Evolutionary conservation across 768 basidiomycete species (phyloP).

Genomic region (Russula lepida): DNA sequence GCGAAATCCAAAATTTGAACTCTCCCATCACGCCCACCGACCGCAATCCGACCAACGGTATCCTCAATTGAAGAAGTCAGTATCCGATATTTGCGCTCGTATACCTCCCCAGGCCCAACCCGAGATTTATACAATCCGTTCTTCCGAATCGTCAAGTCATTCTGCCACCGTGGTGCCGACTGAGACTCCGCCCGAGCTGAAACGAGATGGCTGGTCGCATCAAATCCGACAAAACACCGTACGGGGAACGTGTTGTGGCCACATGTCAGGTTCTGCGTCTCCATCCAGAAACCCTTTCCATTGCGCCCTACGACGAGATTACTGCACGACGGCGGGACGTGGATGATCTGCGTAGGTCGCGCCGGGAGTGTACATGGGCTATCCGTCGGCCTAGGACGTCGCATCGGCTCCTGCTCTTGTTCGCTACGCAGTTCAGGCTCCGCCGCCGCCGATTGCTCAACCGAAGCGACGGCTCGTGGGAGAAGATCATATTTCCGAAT

Average conservation of each 20-base stretch:
- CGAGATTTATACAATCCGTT: conserved; percentile 26
- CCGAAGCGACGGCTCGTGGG: conserved; percentile 19
- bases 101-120: conserved; percentile 28
- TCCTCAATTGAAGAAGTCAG: conserved; percentile 28
- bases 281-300: conserved; percentile 32
- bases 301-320: conserved; percentile 25
- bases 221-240: conserved; percentile 29
- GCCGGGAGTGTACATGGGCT: conserved; percentile 26
- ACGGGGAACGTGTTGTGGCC: conserved; percentile 26
- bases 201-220: conserved; percentile 18
- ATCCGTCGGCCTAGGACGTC: not conserved
- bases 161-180: conserved; percentile 11
- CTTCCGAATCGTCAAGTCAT: conserved; percentile 23
- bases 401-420: not conserved
- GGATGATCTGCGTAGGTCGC: conserved; percentile 20
- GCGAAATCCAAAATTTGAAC: conserved; percentile 30
- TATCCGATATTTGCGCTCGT: conserved; percentile 27
- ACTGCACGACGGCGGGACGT: conserved; percentile 27
- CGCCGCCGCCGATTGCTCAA: not conserved
- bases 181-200: conserved; percentile 11
- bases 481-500: conserved; percentile 28
- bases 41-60: conserved; percentile 29
- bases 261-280: conserved; percentile 28
- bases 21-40: conserved; percentile 29
- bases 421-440: conserved; percentile 1